Percentiles rank a stretch among this genome's conserved stretches.
phyloP scores from a whole-genome alignment of 2,329 filamentous ascomycete genomes.

The Fusarium armeniacum region DNA sequence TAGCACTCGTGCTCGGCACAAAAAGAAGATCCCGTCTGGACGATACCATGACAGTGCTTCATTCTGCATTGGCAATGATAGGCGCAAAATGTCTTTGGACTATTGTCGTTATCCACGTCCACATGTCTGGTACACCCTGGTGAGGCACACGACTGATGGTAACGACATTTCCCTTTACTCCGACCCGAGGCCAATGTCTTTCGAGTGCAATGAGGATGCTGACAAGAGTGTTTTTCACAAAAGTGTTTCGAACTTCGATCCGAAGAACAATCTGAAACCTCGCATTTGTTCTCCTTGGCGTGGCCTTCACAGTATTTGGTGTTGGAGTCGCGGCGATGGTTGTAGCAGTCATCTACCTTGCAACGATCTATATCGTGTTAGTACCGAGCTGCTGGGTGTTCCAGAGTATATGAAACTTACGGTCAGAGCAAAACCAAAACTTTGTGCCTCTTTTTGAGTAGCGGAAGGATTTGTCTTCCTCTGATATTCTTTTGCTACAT shows the following conservation, averaged over 20 bases:
- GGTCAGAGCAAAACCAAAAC: conserved; percentile 24
- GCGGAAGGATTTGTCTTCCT: background rate
- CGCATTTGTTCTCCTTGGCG: conserved; percentile 11
- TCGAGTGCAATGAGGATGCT: conserved; percentile 1
- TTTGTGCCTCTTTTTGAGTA: conserved; percentile 1
- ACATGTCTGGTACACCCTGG: conserved; percentile 15
- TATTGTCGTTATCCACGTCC: background rate
- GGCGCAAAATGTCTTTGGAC: conserved; percentile 18
- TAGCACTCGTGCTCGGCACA: conserved; percentile 37
- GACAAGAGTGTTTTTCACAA: conserved; percentile 30
- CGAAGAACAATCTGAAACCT: background rate
- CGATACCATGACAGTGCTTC: conserved; percentile 21
- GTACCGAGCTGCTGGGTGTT: fast-evolving
- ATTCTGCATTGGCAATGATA: conserved; percentile 32
- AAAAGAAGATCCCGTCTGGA: conserved; percentile 1
- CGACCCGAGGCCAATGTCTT: background rate
- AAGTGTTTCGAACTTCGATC: conserved; percentile 8
- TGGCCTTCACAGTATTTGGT: conserved; percentile 22
- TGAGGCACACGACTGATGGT: conserved; percentile 36
- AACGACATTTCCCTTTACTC: conserved; percentile 9
- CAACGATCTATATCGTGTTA: conserved; percentile 23
- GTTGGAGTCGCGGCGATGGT: background rate
- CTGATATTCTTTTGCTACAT: background rate
- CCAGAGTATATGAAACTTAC: background rate
- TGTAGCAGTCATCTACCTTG: conserved; percentile 13